Base-by-base conservation (phyloP, 768 basidiomycete genomes). In the Amanita fuliginea region DNA sequence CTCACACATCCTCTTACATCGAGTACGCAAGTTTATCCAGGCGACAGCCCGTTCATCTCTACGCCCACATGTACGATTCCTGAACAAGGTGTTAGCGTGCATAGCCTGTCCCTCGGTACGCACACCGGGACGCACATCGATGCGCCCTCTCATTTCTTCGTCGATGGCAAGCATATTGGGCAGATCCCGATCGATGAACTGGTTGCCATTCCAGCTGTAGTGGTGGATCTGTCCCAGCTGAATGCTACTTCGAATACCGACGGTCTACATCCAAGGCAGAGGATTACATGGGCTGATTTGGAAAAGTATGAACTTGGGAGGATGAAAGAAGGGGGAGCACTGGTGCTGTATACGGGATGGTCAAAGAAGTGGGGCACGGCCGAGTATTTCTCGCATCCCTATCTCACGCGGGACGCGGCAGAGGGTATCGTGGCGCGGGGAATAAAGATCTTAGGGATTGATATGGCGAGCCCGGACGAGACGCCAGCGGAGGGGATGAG, bases 51-150 rank as follows among this genome's bases (percentile, higher is more conserved):
- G 11, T 80, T 76, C 60, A 54, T 52, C 16, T 69, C 65, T 48
- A 59, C 55, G 13, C 69, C 66, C 18, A 60, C 61, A 43, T 57
- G 70, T 26, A 68, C 71, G 9, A 60, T 80, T 48, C 49, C 59
- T 3, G 59, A 66, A 49, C 70, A 80, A 48, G 75, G 76, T 33
- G 76, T 70, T 57, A 71, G 66, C 43, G 73, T 83, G 10, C 72
- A 73, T 53, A 57, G 67, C 0, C 63, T 89, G 43, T 65, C 73
- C 22, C 56, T 86, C 18, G 75, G 81, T 3, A 78, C 85, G 1
- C 86, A 88, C 58, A 80, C 81, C 1, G 86, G 86, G 41, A 88
- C 86, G 2, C 86, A 89, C 64, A 70, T 88, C 61, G 86, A 89
- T 56, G 82, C 85, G 1, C 86, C 86, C 0, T 78, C 73, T 44